Evolutionary conservation across 1,284 basidiomycete genomes (phyloP).

Genomic region (Tylopilus orsonianus): DNA sequence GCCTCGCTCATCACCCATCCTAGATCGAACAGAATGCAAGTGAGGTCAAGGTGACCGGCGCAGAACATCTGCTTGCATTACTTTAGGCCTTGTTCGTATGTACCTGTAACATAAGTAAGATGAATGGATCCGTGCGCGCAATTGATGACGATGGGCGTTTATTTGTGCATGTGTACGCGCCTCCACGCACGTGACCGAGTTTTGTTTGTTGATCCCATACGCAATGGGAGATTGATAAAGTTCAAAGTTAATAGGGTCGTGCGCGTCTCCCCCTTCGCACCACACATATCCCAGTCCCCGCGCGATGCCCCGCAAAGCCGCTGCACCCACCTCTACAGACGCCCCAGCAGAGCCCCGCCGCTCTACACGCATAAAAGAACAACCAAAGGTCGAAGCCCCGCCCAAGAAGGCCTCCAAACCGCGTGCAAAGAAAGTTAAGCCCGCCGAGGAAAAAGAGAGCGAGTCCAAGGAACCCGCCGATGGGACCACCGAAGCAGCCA

Average conservation of each 20-base stretch:
- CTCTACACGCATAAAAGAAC: slow-evolving; percentile 70
- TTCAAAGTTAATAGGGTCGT: slow-evolving; percentile 32
- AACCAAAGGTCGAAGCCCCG: slow-evolving; percentile 50
- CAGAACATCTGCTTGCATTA: slow-evolving; percentile 60
- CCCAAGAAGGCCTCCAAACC: slow-evolving; percentile 65
- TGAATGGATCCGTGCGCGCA: slow-evolving; percentile 14
- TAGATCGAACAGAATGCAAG: slow-evolving; percentile 48
- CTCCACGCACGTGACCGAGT: slow-evolving; percentile 30
- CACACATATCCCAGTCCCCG: slow-evolving; percentile 9
- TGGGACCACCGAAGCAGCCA: slow-evolving; percentile 31
- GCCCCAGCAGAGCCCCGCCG: slow-evolving; percentile 49
- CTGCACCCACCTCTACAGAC: slow-evolving; percentile 37
- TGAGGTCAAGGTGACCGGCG: slow-evolving; percentile 63
- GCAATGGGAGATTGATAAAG: slow-evolving; percentile 29
- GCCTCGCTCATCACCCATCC: slow-evolving; percentile 1
- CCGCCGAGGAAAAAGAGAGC: slow-evolving; percentile 36
- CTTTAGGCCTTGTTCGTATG: slow-evolving; percentile 36
- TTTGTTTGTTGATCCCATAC: slow-evolving; percentile 35
- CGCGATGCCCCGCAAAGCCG: slow-evolving; percentile 69
- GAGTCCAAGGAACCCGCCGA: slow-evolving; percentile 38
- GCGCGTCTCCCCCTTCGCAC: slow-evolving; percentile 29
- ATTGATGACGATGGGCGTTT: slow-evolving; percentile 7
- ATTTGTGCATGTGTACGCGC: slow-evolving; percentile 34
- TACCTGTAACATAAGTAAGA: not conserved
- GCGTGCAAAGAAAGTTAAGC: slow-evolving; percentile 48